phyloP scores from a whole-genome alignment of 2,329 filamentous ascomycete genomes.

The Peltaster fructicola region DNA sequence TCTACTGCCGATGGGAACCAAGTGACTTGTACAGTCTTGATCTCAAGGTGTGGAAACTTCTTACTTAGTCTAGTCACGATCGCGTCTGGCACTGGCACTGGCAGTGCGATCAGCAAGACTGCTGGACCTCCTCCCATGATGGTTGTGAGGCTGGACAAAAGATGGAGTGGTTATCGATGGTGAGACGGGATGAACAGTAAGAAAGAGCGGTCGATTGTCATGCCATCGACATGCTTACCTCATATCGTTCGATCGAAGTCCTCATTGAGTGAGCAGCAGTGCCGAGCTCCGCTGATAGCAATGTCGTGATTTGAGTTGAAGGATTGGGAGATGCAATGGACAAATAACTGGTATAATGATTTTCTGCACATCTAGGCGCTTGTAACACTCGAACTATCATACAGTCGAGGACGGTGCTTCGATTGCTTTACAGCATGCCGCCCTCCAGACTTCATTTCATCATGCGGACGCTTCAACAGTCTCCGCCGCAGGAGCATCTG shows the following conservation, averaged over 20 bases:
- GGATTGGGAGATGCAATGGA: too few relatives aligned
- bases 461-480: slow-evolving; percentile 1
- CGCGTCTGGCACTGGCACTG: slow-evolving; percentile 20
- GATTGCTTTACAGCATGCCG: background rate
- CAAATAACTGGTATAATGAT: too few relatives aligned
- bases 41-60: slow-evolving; percentile 28
- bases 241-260: slow-evolving; percentile 1
- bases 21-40: slow-evolving; percentile 22
- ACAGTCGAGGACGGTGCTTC: slow-evolving; percentile 1
- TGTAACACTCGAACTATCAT: slow-evolving; percentile 4
- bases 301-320: too few relatives aligned
- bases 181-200: background rate
- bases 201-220: slow-evolving; percentile 6
- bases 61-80: slow-evolving; percentile 22
- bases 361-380: slow-evolving; percentile 2
- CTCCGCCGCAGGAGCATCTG: slow-evolving; percentile 4
- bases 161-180: background rate
- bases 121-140: slow-evolving; percentile 21
- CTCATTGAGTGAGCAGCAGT: slow-evolving; percentile 5
- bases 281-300: too few relatives aligned
- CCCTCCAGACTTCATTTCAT: too few relatives aligned
- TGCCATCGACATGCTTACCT: slow-evolving; percentile 4
- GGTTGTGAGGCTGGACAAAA: slow-evolving; percentile 2
- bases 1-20: slow-evolving; percentile 4
- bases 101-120: slow-evolving; percentile 17